Conservation (phyloP, 192 early-diverging fungal species). For the Coemansia sp. region DNA sequence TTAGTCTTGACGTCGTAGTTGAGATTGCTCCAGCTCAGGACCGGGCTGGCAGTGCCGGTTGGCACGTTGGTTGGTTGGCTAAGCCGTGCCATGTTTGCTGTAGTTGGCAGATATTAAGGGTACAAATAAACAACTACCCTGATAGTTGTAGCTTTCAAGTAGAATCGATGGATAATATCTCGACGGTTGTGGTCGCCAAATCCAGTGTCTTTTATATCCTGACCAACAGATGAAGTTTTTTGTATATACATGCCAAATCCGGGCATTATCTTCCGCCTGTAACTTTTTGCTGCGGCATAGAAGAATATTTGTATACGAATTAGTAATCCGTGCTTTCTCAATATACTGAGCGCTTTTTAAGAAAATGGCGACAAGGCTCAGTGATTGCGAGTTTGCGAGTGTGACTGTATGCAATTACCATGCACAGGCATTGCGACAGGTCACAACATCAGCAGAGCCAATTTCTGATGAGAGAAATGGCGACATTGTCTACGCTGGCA, state of each 20-base stretch:
- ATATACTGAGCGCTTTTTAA: neutral
- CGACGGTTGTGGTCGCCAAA: neutral
- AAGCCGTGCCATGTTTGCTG: neutral
- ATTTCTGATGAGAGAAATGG: neutral
- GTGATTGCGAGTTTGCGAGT: neutral
- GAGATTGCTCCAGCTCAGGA: conserved; percentile 43
- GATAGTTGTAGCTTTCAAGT: neutral
- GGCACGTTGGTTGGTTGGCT: neutral
- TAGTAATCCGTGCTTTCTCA: neutral
- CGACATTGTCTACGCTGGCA: neutral
- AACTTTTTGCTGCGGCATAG: neutral
- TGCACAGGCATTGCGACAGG: neutral
- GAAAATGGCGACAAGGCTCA: neutral
- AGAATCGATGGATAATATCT: neutral
- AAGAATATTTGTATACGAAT: neutral
- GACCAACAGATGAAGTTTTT: neutral
- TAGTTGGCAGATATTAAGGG: neutral
- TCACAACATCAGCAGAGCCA: neutral
- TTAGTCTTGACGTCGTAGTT: conserved; percentile 49
- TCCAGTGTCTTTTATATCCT: neutral
- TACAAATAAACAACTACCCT: neutral
- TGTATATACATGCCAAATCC: neutral
- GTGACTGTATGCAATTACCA: neutral
- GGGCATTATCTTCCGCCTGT: neutral
- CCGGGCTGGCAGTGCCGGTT: conserved; percentile 5